A percentile compares a stretch with the other conserved stretches of the same genome.
Conservation (phyloP, 208 protist species). For the Acanthamoeba sp. region DNA sequence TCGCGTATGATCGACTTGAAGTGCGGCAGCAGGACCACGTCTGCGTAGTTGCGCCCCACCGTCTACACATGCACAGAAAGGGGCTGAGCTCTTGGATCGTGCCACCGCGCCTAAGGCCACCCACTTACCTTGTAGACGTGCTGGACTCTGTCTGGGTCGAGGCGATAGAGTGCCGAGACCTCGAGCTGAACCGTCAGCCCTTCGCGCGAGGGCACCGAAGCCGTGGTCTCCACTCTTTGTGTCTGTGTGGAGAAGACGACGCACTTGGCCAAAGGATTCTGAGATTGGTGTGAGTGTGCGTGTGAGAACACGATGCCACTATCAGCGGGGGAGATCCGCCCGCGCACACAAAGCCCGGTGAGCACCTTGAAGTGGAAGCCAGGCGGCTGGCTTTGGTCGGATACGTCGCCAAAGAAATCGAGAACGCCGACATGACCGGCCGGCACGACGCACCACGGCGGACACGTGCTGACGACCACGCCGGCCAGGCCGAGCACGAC, state of each 20-base stretch:
- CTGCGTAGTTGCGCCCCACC: conserved; percentile 64
- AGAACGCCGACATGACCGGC: conserved; percentile 65
- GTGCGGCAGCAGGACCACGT: conserved; percentile 71
- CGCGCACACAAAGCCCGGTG: neutral
- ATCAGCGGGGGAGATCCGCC: neutral
- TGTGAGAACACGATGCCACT: too few relatives aligned
- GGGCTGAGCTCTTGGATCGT: neutral
- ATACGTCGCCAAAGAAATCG: conserved; percentile 67
- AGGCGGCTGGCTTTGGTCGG: neutral
- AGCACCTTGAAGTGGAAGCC: conserved; percentile 71
- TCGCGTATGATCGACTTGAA: conserved; percentile 69
- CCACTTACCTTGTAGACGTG: conserved; percentile 60
- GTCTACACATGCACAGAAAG: conserved; percentile 1
- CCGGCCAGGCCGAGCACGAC: neutral
- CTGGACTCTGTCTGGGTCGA: conserved; percentile 56
- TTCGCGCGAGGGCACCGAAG: conserved; percentile 67
- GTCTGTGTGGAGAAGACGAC: conserved; percentile 75
- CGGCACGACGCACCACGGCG: conserved; percentile 47
- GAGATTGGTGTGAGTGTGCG: neutral
- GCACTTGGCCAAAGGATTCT: conserved; percentile 60
- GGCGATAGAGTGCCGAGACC: conserved; percentile 62
- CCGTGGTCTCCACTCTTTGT: conserved; percentile 38
- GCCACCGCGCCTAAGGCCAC: neutral
- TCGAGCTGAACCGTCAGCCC: conserved; percentile 74
- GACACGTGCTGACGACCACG: neutral